These are phyloP conservation scores for Osmanthus fragrans DNA, from an alignment of 257 asterid genomes.

Conservation along the genomic window DNA sequence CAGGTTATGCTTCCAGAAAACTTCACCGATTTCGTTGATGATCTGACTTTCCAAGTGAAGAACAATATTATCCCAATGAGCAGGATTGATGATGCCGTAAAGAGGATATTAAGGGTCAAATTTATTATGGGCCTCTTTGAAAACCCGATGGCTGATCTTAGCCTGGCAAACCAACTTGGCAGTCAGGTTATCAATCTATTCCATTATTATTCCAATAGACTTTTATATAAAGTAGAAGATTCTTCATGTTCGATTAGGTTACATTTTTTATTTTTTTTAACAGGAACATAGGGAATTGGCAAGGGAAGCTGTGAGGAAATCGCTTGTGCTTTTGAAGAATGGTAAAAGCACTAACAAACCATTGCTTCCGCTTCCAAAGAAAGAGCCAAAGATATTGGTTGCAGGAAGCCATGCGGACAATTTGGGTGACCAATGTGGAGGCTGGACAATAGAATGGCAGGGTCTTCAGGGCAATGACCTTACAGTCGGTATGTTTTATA, in stretches of 20 bases:
- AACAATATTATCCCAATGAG: constrained; percentile 33
- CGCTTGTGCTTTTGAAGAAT: constrained; percentile 70
- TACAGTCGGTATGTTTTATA: constrained; percentile 41
- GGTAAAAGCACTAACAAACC: constrained; percentile 42
- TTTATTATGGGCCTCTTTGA: constrained; percentile 48
- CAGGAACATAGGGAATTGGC: constrained; percentile 77
- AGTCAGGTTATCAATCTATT: constrained; percentile 33
- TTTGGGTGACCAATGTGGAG: constrained; percentile 69
- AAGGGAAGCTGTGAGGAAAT: constrained; percentile 77
- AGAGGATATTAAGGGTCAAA: constrained; percentile 42
- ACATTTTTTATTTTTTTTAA: background rate
- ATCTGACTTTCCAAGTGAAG: constrained; percentile 40
- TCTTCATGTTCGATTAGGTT: background rate
- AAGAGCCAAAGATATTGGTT: constrained; percentile 44
- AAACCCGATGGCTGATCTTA: constrained; percentile 39
- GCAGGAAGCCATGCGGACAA: constrained; percentile 61
- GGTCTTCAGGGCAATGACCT: constrained; percentile 53
- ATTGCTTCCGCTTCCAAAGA: constrained; percentile 53
- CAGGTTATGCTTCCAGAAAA: constrained; percentile 43
- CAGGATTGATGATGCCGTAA: constrained; percentile 42
- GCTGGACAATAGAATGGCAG: constrained; percentile 69
- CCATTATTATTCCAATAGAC: background rate
- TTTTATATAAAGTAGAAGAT: background rate
- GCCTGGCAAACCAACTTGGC: constrained; percentile 38
- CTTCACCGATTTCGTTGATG: constrained; percentile 34